Base-by-base conservation (phyloP, 768 basidiomycete genomes). In the Gymnopilus junonius region DNA sequence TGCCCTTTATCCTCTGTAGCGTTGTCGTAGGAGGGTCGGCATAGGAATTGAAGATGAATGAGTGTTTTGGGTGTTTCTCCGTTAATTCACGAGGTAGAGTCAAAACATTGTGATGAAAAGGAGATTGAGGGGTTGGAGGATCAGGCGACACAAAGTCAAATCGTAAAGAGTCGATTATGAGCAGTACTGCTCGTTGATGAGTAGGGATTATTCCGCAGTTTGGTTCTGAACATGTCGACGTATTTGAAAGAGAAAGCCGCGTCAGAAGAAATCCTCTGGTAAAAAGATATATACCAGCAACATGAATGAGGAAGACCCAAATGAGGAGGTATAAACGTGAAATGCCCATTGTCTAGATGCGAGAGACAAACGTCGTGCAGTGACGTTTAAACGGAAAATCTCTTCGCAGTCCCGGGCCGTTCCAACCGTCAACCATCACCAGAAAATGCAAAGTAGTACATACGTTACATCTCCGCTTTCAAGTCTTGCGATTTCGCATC, bases 11-110 rank as follows among this genome's bases (percentile, higher is more conserved):
- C 2, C 97, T 86, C 73, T 99, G 97, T 39, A 99, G 83, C 0
- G 97, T 99, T 0, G 94, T 87, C 0, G 97, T 99, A 0, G 97
- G 97, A 0, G 97, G 97, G 70, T 99, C 97, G 3, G 95, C 87
- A 75, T 93, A 89, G 2, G 94, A 83, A 71, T 98, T 92, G 75
- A 94, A 95, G 45, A 99, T 80, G 74, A 97, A 87, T 0, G 95
- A 96, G 57, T 89, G 84, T 39, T 79, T 73, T 0, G 97, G 96
- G 15, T 83, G 75, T 1, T 76, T 69, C 0, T 79, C 77, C 0
- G 92, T 89, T 34, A 98, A 82, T 69, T 92, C 84, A 3, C 81
- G 78, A 0, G 97, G 97, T 12, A 97, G 80, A 0, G 87, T 91
- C 25, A 99, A 76, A 23, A 95, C 81, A 74, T 93, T 85, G 74